A percentile compares a stretch with the other conserved stretches of the same genome.
Conservation (phyloP, 2,329 filamentous ascomycete species). For the Trichoderma citrinoviride region DNA sequence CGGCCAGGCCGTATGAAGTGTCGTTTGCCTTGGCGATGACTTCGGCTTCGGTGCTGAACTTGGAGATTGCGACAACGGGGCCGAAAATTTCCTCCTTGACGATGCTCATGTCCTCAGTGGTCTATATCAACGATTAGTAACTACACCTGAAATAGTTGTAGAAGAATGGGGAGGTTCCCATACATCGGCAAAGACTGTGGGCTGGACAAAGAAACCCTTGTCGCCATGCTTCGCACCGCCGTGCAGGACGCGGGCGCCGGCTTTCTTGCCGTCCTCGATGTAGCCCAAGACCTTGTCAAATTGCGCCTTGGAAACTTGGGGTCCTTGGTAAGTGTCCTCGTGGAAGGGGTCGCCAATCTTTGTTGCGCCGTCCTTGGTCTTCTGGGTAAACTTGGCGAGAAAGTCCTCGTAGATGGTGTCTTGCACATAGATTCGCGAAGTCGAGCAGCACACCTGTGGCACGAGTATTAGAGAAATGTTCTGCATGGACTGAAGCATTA, state of each 20-base stretch:
- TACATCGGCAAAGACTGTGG: constrained; percentile 63
- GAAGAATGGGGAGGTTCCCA: neutral
- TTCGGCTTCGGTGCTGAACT: constrained; percentile 52
- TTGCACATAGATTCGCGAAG: constrained; percentile 40
- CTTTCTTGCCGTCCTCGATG: constrained; percentile 65
- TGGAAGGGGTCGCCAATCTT: constrained; percentile 26
- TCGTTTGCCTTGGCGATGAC: constrained; percentile 51
- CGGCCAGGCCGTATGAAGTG: constrained; percentile 39
- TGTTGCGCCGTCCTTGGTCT: constrained; percentile 35
- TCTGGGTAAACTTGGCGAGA: constrained; percentile 42
- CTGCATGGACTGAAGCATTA: neutral
- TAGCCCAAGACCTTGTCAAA: constrained; percentile 25
- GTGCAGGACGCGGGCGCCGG: constrained; percentile 65
- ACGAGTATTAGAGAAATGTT: neutral
- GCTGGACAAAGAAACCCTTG: constrained; percentile 67
- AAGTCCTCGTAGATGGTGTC: constrained; percentile 34
- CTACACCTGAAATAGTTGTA: neutral
- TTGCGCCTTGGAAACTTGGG: constrained; percentile 66
- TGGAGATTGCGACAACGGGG: constrained; percentile 42
- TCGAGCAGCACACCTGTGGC: neutral
- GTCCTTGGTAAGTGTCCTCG: constrained; percentile 27
- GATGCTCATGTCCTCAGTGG: constrained; percentile 25
- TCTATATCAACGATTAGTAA: neutral
- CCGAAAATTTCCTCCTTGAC: constrained; percentile 32
- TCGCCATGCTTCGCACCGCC: constrained; percentile 51